Base-by-base conservation (phyloP, 2,329 filamentous ascomycete species). In the Claviceps sp. region DNA sequence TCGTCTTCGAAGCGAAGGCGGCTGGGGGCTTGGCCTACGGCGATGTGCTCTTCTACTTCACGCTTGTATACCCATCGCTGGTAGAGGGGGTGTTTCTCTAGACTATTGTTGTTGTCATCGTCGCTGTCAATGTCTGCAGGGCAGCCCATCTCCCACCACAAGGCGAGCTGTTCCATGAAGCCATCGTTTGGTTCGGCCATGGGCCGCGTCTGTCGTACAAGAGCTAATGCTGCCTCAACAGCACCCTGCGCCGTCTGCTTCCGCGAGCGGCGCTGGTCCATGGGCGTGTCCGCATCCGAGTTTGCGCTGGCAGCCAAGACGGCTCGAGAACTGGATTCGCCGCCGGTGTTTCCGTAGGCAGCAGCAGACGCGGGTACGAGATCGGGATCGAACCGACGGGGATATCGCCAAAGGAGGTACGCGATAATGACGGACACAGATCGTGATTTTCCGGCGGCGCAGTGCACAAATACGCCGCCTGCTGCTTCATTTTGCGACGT, bases 361-460 rank as follows among this genome's bases (percentile, higher is more conserved):
- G 55, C 50, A n/a, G 58, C 54, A 13, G 41, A 20, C 2, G 20
- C 41, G 14, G 62, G 58, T 13, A 67, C 56, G 55, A 65, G 50
- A 57, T 73, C 65, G 36, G 66, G 62, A 54, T 68, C 65, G 60
- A 79, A 79, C 51, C 73, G 74, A 38, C 73, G 65, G 5, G 79
- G 77, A 58, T 81, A 75, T 59, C 77, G 78, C 67, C 79, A 82
- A 57, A 97, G 84, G 49, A 97, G 74, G 67, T 90, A 97, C 55
- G 93, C 91, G 53, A 94, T 78, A 51, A 88, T 78, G 58, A 87
- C 80, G 36, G 89, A 84, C 58, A 91, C 87, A 47, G 91, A 97
- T 54, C 93, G 87, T 37, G 90, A 96, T 70, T 94, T 95, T 50
- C 93, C 93, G 82, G 95, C 95, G 22, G 89, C 91, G 75, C 93